These are phyloP conservation scores for Sugiyamaella novakii DNA, from an alignment of 1,139 yeast species.

Conservation along the genomic window DNA sequence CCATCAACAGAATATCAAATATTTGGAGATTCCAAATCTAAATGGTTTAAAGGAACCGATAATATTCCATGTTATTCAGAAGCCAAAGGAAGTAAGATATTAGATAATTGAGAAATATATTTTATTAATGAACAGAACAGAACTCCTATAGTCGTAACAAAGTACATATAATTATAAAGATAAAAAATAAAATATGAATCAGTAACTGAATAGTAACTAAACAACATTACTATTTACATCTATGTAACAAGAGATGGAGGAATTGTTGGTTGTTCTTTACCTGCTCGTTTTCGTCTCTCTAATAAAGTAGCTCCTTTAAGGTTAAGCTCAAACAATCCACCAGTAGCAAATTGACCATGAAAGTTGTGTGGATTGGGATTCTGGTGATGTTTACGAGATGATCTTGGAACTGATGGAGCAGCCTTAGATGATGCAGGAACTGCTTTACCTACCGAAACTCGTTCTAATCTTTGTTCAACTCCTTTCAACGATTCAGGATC, in stretches of 20 bases:
- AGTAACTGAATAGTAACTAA: no score
- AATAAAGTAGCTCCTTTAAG: constrained; percentile 79
- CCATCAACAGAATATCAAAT: constrained; percentile 11
- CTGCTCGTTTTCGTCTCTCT: constrained; percentile 50
- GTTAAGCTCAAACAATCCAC: constrained; percentile 62
- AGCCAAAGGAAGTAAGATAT: neutral
- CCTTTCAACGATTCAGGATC: constrained; percentile 21
- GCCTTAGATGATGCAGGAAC: constrained; percentile 22
- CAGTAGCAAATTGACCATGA: constrained; percentile 13
- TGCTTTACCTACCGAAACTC: constrained; percentile 31
- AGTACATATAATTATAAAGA: neutral
- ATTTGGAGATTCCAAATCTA: neutral
- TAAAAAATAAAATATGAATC: neutral
- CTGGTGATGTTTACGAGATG: constrained; percentile 11
- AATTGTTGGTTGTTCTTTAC: constrained; percentile 12
- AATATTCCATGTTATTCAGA: neutral
- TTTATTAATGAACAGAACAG: neutral
- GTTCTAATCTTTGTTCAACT: constrained; percentile 30
- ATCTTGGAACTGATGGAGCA: constrained; percentile 24
- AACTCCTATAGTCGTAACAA: constrained; percentile 7
- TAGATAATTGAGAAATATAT: no score
- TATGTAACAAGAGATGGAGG: constrained; percentile 12
- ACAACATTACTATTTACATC: no score
- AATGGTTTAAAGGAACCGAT: constrained; percentile 6
- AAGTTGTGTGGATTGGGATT: constrained; percentile 2